phyloP scores from a whole-genome alignment of 2,329 filamentous ascomycete species.

The Calonectria honghensis region DNA sequence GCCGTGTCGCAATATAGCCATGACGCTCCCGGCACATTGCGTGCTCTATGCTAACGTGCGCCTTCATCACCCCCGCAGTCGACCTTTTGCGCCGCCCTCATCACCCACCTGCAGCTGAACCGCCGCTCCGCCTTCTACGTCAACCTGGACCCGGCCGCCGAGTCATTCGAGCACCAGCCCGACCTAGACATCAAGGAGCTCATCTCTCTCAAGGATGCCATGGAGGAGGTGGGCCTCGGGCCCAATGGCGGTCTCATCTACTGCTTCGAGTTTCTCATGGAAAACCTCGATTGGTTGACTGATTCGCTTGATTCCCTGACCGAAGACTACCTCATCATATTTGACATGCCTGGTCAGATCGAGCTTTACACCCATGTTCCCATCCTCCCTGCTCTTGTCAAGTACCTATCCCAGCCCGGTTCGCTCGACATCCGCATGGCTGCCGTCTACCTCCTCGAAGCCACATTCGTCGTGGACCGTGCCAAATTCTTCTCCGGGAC shows the following conservation, averaged over 20 bases:
- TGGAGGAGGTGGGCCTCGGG: slow-evolving; percentile 94
- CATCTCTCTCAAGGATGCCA: slow-evolving; percentile 94
- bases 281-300: slow-evolving; percentile 94
- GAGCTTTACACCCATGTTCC: slow-evolving; percentile 98
- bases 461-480: slow-evolving; percentile 95
- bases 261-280: slow-evolving; percentile 96
- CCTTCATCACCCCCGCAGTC: slow-evolving; percentile 71
- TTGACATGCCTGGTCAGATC: slow-evolving; percentile 99
- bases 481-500: slow-evolving; percentile 99
- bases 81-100: slow-evolving; percentile 95
- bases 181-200: slow-evolving; percentile 97
- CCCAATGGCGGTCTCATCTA: slow-evolving; percentile 96
- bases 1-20: slow-evolving; percentile 35
- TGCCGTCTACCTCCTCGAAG: slow-evolving; percentile 94
- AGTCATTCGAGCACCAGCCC: slow-evolving; percentile 91
- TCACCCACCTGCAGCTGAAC: slow-evolving; percentile 92
- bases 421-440: slow-evolving; percentile 93
- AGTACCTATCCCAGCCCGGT: slow-evolving; percentile 85
- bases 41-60: slow-evolving; percentile 45
- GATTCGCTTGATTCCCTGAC: slow-evolving; percentile 89
- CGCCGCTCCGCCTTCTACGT: slow-evolving; percentile 97
- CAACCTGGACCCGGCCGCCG: slow-evolving; percentile 97
- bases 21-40: slow-evolving; percentile 45
- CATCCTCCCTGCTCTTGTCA: slow-evolving; percentile 88
- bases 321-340: slow-evolving; percentile 97